Evolutionary conservation across 2,329 filamentous ascomycete species (phyloP).

Genomic region (Septoria petroselini): DNA sequence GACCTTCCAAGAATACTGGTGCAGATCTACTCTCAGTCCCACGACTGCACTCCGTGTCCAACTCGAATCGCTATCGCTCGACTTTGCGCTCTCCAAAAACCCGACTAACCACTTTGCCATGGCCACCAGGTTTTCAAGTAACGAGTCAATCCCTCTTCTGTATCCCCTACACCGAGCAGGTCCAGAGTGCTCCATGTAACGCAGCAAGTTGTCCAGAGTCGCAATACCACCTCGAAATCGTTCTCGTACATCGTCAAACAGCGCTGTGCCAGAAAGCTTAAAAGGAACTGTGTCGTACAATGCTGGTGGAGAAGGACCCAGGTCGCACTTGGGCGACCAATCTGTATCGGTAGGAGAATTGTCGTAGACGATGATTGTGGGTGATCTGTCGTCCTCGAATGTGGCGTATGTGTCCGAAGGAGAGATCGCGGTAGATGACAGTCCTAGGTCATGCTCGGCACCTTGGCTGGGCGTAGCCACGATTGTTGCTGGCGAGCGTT

Average conservation of each 20-base stretch:
- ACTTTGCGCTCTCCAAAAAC: constrained; percentile 16
- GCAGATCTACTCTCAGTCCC: constrained; percentile 22
- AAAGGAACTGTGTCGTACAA: not conserved
- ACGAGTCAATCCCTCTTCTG: constrained; percentile 15
- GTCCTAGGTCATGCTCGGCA: not conserved
- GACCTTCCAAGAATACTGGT: constrained; percentile 24
- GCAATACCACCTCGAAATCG: constrained; percentile 19
- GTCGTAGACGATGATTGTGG: not conserved
- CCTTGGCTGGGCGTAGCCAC: not conserved
- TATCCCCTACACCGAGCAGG: constrained; percentile 13
- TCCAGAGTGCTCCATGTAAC: constrained; percentile 16
- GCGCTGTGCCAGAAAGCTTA: constrained; percentile 7
- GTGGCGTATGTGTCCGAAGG: not conserved
- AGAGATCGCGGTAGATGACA: not conserved
- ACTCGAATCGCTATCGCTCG: not conserved
- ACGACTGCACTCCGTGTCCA: constrained; percentile 20
- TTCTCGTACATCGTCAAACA: constrained; percentile 21
- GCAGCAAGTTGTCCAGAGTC: constrained; percentile 19
- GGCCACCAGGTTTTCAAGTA: constrained; percentile 18
- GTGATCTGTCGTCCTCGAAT: not conserved
- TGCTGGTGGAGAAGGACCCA: not conserved
- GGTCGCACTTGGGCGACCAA: not conserved
- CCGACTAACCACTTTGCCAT: constrained; percentile 23
- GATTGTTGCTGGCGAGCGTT: not conserved
- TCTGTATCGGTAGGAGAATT: constrained; percentile 6